A percentile compares a stretch with the other conserved stretches of the same genome.
Conservation (phyloP, 352 stramenopile genomes). For the Phytopythium mirpurense region DNA sequence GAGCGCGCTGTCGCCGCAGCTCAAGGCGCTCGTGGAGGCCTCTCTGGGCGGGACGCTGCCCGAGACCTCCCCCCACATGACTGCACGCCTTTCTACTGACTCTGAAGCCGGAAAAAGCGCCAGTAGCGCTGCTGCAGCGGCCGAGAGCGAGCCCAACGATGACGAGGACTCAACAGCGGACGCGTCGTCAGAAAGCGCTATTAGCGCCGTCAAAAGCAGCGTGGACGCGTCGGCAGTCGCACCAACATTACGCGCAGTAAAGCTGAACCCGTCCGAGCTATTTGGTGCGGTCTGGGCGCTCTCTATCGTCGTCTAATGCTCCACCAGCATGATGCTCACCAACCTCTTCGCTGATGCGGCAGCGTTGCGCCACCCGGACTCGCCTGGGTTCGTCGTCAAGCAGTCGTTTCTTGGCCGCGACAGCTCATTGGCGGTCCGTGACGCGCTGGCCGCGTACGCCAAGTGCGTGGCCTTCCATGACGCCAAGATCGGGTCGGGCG, state of each 20-base stretch:
- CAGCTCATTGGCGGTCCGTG: conserved; percentile 25
- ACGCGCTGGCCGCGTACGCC: conserved; percentile 29
- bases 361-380: conserved; percentile 43
- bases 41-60: conserved; percentile 42
- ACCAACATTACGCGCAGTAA: neutral
- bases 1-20: conserved; percentile 51
- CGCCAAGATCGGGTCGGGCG: conserved; percentile 38
- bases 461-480: conserved; percentile 32
- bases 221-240: neutral
- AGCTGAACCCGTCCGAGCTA: conserved; percentile 54
- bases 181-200: neutral
- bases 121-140: neutral
- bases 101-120: neutral
- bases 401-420: conserved; percentile 37
- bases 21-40: conserved; percentile 56
- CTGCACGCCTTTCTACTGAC: neutral
- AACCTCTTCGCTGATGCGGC: too few species aligned
- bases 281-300: conserved; percentile 31
- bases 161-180: neutral
- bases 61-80: neutral
- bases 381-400: conserved; percentile 51
- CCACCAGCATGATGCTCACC: too few species aligned
- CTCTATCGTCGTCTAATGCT: neutral
- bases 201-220: neutral
- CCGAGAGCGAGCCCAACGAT: neutral